Conservation (phyloP, 2,329 filamentous ascomycete species). For the Aspergillus sp. region DNA sequence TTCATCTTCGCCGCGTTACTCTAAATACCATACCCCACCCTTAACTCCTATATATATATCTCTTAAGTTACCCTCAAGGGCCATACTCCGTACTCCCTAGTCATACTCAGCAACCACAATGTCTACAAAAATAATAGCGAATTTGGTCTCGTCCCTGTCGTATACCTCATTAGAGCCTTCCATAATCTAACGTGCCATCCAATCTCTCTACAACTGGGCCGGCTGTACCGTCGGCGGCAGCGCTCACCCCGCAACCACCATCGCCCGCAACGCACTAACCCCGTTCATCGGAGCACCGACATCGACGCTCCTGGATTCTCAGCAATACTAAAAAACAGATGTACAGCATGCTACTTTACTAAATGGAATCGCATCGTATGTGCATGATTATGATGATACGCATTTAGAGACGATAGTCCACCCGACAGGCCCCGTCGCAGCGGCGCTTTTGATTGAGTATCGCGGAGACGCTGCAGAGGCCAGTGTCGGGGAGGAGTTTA, state of each 20-base stretch:
- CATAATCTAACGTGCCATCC: constrained; percentile 40
- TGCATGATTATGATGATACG: constrained; percentile 53
- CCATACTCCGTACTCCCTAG: too few relatives aligned
- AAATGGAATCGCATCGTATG: constrained; percentile 51
- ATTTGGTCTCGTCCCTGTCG: constrained; percentile 41
- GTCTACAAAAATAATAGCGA: constrained; percentile 19
- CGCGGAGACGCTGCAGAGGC: constrained; percentile 33
- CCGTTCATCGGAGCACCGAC: constrained; percentile 34
- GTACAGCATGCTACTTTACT: constrained; percentile 47
- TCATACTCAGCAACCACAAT: not conserved
- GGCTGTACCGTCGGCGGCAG: constrained; percentile 49
- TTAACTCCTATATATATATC: too few relatives aligned
- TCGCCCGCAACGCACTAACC: constrained; percentile 29
- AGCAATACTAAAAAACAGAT: constrained; percentile 24
- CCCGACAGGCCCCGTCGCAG: constrained; percentile 47
- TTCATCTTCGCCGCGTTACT: too few relatives aligned
- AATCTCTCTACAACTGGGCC: constrained; percentile 49
- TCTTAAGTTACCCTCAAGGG: too few relatives aligned
- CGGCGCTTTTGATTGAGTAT: constrained; percentile 40
- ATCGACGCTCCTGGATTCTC: constrained; percentile 30
- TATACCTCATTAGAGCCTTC: constrained; percentile 35
- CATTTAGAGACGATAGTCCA: constrained; percentile 53
- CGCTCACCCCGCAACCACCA: constrained; percentile 40
- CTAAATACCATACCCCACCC: too few relatives aligned
- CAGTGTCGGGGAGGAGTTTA: constrained; percentile 42